These are phyloP conservation scores for Leersia perrieri DNA, from an alignment of 176 grass and related monocot genomes.

Conservation along the genomic window DNA sequence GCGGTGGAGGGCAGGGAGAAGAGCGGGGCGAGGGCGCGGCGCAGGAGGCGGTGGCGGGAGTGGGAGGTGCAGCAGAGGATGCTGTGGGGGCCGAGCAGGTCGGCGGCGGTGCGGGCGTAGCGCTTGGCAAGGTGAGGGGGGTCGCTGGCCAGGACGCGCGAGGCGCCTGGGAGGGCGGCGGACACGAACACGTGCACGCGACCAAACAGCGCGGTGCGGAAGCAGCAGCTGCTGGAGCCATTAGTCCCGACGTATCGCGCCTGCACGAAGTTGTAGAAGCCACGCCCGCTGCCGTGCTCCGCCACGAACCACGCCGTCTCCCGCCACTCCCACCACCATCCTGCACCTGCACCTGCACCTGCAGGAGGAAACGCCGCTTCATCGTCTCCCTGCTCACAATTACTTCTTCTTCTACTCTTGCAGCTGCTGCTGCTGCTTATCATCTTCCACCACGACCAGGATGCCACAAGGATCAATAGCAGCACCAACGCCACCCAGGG, in stretches of 20 bases:
- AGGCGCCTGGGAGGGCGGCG: constrained; percentile 20
- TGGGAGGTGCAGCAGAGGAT: constrained; percentile 65
- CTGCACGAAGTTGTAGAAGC: constrained; percentile 81
- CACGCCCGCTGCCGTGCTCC: constrained; percentile 57
- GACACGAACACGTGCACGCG: constrained; percentile 76
- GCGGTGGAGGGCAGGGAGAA: constrained; percentile 40
- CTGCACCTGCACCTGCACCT: too few relatives aligned
- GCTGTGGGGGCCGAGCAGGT: constrained; percentile 74
- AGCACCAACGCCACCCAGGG: too few relatives aligned
- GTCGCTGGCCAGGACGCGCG: constrained; percentile 40
- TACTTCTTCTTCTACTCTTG: too few relatives aligned
- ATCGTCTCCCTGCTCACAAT: too few relatives aligned
- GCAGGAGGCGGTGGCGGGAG: constrained; percentile 43
- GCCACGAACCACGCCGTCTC: constrained; percentile 74
- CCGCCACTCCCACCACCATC: background rate
- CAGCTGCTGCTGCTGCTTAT: too few relatives aligned
- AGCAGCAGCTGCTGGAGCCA: constrained; percentile 59
- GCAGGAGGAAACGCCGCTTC: background rate
- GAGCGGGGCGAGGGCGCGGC: constrained; percentile 53
- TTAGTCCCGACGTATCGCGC: constrained; percentile 51
- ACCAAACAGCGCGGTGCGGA: constrained; percentile 68
- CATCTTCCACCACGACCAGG: too few relatives aligned
- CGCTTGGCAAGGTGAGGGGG: constrained; percentile 70
- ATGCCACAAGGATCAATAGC: too few relatives aligned
- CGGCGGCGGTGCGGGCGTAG: constrained; percentile 72